Evolutionary conservation across 1,139 yeast genomes (phyloP).

Genomic region (Barnettozyma hawaiiensis): DNA sequence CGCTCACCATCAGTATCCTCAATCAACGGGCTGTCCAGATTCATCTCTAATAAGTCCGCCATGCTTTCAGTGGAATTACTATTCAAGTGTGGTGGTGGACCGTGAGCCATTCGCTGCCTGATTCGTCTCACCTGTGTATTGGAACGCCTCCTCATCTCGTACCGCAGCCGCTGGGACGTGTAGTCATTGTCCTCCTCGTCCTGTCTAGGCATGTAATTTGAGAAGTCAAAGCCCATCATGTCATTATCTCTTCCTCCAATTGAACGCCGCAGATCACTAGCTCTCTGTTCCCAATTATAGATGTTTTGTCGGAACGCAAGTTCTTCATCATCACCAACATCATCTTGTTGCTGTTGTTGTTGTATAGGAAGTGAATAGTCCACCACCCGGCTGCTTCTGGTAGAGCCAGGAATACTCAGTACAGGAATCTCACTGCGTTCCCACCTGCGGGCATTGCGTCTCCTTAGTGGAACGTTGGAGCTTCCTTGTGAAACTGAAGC

Average conservation of each 20-base stretch:
- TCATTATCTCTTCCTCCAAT: slow-evolving; percentile 7
- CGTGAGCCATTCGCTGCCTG: slow-evolving; percentile 3
- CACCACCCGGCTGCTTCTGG: too few relatives aligned
- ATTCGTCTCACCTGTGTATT: slow-evolving; percentile 3
- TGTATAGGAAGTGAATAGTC: neutral
- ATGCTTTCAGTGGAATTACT: neutral
- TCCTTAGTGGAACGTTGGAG: neutral
- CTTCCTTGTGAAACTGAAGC: neutral
- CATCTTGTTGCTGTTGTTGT: too few relatives aligned
- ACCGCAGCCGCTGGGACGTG: slow-evolving; percentile 2
- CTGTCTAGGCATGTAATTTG: neutral
- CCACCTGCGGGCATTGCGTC: slow-evolving; percentile 11
- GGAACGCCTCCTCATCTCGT: slow-evolving; percentile 2
- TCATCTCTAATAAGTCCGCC: neutral
- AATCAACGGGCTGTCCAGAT: neutral
- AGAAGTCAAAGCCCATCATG: slow-evolving; percentile 6
- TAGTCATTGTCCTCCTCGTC: neutral
- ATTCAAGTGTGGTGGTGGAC: neutral
- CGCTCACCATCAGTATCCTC: slow-evolving; percentile 2
- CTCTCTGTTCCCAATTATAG: slow-evolving; percentile 7
- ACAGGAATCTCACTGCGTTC: slow-evolving; percentile 1
- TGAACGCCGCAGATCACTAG: slow-evolving; percentile 8
- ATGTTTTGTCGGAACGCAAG: slow-evolving; percentile 3
- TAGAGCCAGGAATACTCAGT: neutral
- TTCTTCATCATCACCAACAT: too few relatives aligned